These are phyloP conservation scores for Paracorniculantispora psalliotae DNA, from an alignment of 2,329 filamentous ascomycete genomes.

Conservation along the genomic window DNA sequence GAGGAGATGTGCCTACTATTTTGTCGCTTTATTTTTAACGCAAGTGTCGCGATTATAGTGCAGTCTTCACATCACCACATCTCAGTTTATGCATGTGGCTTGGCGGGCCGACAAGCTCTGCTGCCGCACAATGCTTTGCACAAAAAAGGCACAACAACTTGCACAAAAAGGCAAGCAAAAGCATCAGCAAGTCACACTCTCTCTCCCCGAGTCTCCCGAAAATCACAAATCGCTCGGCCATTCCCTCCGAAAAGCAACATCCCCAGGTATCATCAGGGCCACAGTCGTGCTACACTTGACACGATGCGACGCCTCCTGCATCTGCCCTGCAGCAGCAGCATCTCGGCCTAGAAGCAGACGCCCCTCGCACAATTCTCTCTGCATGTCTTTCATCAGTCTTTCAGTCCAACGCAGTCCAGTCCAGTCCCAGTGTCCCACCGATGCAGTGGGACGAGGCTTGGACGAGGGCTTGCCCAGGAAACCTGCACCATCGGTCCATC, in stretches of 20 bases:
- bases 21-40: too few species aligned
- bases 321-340: not conserved
- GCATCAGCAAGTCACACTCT: too few species aligned
- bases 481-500: not conserved
- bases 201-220: too few species aligned
- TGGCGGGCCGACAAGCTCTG: constrained; percentile 1
- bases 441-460: not conserved
- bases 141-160: not conserved
- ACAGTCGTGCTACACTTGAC: not conserved
- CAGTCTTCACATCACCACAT: not conserved
- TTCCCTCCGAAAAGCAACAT: too few species aligned
- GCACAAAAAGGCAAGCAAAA: not conserved
- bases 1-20: too few species aligned
- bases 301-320: constrained; percentile 2
- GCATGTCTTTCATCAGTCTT: not conserved
- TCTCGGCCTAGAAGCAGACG: not conserved
- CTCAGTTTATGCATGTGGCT: not conserved
- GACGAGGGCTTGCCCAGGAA: too few species aligned
- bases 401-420: not conserved
- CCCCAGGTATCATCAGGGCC: not conserved
- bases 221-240: too few species aligned
- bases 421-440: not conserved
- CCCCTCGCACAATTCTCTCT: not conserved
- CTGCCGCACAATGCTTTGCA: not conserved
- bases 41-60: too few species aligned